These are phyloP conservation scores for Venturia oleaginea DNA, from an alignment of 2,329 filamentous ascomycete genomes.

Conservation along the genomic window DNA sequence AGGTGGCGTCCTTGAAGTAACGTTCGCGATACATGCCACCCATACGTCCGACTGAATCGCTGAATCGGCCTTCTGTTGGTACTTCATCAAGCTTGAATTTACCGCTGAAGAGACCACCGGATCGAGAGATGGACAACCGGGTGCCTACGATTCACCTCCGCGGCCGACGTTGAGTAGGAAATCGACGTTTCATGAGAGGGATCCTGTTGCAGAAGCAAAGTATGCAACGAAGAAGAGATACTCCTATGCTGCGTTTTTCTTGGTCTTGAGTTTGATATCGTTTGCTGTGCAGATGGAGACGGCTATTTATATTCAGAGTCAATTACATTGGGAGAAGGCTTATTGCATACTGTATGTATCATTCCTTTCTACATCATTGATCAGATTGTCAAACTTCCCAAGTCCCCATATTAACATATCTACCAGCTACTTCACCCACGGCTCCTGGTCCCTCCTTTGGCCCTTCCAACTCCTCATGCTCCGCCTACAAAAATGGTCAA, in stretches of 20 bases:
- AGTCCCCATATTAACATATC: neutral
- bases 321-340: constrained; percentile 92
- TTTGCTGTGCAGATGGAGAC: constrained; percentile 96
- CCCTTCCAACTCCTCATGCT: constrained; percentile 73
- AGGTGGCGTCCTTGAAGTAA: constrained; percentile 63
- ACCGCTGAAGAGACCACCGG: constrained; percentile 69
- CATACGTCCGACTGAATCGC: constrained; percentile 36
- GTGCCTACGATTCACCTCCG: constrained; percentile 30
- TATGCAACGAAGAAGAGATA: constrained; percentile 71
- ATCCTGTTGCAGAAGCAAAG: constrained; percentile 56
- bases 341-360: constrained; percentile 81
- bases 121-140: constrained; percentile 28
- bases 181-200: constrained; percentile 68
- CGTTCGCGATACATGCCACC: constrained; percentile 39
- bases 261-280: constrained; percentile 71
- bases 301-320: constrained; percentile 86
- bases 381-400: constrained; percentile 1
- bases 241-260: constrained; percentile 74
- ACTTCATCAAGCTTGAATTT: constrained; percentile 63
- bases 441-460: constrained; percentile 87
- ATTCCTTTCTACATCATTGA: neutral
- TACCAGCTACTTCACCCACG: constrained; percentile 73
- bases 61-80: constrained; percentile 62
- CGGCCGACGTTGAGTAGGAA: constrained; percentile 38
- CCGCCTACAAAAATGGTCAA: constrained; percentile 65